phyloP scores from a whole-genome alignment of 345 rosid species.

The Eucalyptus tenuipes region DNA sequence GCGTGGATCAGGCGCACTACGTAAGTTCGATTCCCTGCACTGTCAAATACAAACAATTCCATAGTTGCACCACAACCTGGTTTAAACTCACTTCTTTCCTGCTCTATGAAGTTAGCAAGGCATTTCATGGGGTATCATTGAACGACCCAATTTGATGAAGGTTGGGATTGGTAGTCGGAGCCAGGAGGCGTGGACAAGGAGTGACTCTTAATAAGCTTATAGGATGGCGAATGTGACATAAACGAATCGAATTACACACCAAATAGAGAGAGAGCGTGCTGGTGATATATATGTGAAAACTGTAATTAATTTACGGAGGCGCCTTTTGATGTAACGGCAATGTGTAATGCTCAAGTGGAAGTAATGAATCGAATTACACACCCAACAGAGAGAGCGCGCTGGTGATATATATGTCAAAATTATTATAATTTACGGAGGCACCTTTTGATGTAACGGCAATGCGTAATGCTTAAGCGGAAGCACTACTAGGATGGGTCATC shows the following conservation, averaged over 20 bases:
- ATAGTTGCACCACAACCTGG: not conserved
- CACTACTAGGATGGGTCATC: not conserved
- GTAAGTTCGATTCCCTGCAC: not conserved
- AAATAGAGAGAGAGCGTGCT: rapidly evolving
- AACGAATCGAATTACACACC: too few species aligned
- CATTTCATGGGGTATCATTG: not conserved
- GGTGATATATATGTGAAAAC: not conserved
- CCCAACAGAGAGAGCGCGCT: too few species aligned
- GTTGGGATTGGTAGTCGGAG: not conserved
- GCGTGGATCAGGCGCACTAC: not conserved
- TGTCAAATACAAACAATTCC: not conserved
- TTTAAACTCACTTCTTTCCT: not conserved
- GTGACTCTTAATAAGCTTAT: too few species aligned
- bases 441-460: not conserved
- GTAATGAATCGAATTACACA: too few species aligned
- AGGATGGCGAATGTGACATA: not conserved
- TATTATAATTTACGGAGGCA: too few species aligned
- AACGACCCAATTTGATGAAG: not conserved
- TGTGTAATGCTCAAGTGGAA: not conserved
- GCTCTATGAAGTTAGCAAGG: not conserved
- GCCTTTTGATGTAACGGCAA: not conserved
- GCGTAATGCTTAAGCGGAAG: not conserved
- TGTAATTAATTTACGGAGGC: rapidly evolving
- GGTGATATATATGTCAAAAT: too few species aligned
- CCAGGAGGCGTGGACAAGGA: not conserved